A percentile compares a stretch with the other conserved stretches of the same genome.
phyloP scores from a whole-genome alignment of 1,284 basidiomycete genomes.

The Takashimella koratensis region DNA sequence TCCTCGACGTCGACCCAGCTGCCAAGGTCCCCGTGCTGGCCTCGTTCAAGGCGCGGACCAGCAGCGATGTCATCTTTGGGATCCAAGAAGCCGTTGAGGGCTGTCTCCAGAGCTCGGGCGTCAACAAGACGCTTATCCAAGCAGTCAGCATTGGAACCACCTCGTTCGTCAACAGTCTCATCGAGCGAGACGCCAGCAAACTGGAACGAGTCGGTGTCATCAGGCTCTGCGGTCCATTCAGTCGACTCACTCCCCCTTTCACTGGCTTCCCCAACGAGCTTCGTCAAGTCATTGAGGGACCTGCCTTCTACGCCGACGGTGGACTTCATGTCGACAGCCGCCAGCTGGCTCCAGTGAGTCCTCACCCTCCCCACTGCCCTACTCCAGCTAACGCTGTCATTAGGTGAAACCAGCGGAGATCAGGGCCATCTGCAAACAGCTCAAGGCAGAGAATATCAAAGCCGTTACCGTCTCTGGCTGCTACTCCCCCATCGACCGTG shows the following conservation, averaged over 20 bases:
- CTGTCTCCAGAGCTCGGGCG: constrained; percentile 4
- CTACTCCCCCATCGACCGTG: constrained; percentile 37
- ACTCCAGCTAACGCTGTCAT: no score
- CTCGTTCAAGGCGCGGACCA: constrained; percentile 56
- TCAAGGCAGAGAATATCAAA: constrained; percentile 26
- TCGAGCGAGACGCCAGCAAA: constrained; percentile 22
- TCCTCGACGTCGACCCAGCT: constrained; percentile 52
- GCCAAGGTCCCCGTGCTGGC: constrained; percentile 49
- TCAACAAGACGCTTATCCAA: constrained; percentile 16
- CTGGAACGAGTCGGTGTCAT: constrained; percentile 36
- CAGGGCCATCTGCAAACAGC: constrained; percentile 22
- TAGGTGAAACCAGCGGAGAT: constrained; percentile 36
- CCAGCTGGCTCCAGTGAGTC: constrained; percentile 23
- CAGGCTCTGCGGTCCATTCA: constrained; percentile 33
- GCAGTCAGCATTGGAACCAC: constrained; percentile 38
- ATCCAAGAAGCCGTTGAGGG: constrained; percentile 42
- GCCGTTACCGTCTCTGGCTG: constrained; percentile 32
- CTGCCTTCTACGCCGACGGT: constrained; percentile 26
- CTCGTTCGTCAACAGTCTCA: constrained; percentile 37
- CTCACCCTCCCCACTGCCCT: no score
- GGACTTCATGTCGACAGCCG: constrained; percentile 39
- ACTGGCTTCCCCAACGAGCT: constrained; percentile 33
- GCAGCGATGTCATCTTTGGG: constrained; percentile 55
- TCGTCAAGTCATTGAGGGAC: constrained; percentile 28
- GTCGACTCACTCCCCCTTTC: constrained; percentile 28